Evolutionary conservation across 495 filamentous ascomycete genomes (phyloP).

Genomic region (Parmelia sp.): DNA sequence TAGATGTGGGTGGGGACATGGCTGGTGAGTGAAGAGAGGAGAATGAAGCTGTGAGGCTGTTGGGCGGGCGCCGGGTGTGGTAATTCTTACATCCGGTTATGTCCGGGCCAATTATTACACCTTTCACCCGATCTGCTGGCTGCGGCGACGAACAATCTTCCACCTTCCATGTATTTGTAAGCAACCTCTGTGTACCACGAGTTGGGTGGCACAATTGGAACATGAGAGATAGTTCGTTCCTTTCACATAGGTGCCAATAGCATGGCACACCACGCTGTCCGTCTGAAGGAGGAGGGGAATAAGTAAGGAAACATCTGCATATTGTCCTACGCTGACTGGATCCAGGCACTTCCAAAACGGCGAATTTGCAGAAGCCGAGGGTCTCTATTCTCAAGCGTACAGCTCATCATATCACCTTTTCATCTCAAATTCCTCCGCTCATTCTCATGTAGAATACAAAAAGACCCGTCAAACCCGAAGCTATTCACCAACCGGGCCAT

Average conservation of each 20-base stretch:
- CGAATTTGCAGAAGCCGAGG: slow-evolving; percentile 70
- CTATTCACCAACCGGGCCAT: slow-evolving; percentile 84
- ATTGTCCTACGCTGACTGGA: neutral
- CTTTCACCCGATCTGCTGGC: neutral
- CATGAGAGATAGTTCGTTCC: neutral
- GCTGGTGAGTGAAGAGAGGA: neutral
- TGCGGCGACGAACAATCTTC: neutral
- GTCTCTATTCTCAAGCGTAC: slow-evolving; percentile 80
- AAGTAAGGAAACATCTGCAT: slow-evolving; percentile 28
- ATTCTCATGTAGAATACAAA: slow-evolving; percentile 38
- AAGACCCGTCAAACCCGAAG: slow-evolving; percentile 42
- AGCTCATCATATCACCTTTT: slow-evolving; percentile 24
- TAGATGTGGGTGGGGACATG: no score
- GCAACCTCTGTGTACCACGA: neutral
- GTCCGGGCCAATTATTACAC: slow-evolving; percentile 1
- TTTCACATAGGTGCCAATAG: neutral
- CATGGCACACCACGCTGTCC: slow-evolving; percentile 29
- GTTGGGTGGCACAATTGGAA: neutral
- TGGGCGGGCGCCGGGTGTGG: neutral
- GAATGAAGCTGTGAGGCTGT: neutral
- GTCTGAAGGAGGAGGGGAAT: slow-evolving; percentile 57
- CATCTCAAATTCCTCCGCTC: neutral
- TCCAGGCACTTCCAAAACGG: slow-evolving; percentile 53
- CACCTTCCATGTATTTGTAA: slow-evolving; percentile 14
- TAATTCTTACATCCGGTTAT: slow-evolving; percentile 1